phyloP scores from a whole-genome alignment of 75 land plant genomes.

The Pinus tabuliformis region DNA sequence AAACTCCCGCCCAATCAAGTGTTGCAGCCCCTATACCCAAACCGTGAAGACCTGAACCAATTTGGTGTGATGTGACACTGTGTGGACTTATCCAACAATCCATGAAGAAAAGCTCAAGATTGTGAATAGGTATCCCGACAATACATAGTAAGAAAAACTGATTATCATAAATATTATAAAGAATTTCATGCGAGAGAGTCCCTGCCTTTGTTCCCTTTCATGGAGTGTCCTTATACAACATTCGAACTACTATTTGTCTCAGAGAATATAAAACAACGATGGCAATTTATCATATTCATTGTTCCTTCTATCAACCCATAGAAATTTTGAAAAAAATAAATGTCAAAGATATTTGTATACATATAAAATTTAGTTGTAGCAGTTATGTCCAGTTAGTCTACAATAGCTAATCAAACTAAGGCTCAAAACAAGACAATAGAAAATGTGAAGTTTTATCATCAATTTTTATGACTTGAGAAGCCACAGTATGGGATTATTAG shows the following conservation, averaged over 20 bases:
- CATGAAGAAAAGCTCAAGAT: slow-evolving; percentile 29
- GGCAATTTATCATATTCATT: not conserved
- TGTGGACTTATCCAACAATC: slow-evolving; percentile 34
- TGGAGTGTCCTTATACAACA: slow-evolving; percentile 23
- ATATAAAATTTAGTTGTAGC: not conserved
- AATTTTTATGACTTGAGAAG: no score
- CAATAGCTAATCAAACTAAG: no score
- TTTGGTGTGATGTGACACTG: slow-evolving; percentile 23
- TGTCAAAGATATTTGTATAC: slow-evolving; percentile 6
- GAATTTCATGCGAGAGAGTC: slow-evolving; percentile 23
- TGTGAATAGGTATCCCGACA: slow-evolving; percentile 31
- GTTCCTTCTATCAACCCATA: not conserved
- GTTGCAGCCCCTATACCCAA: slow-evolving; percentile 33
- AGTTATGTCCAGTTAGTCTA: no score
- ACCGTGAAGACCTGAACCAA: slow-evolving; percentile 34
- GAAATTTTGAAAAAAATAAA: not conserved
- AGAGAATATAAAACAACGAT: not conserved
- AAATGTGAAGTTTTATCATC: no score
- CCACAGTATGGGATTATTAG: no score
- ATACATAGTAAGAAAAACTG: slow-evolving; percentile 30
- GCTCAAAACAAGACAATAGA: no score
- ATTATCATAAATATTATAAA: slow-evolving; percentile 15
- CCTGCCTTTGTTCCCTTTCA: slow-evolving; percentile 23
- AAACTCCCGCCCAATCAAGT: slow-evolving; percentile 27
- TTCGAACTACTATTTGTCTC: no score